Evolutionary conservation across 139 green algal species (phyloP), one percentile per base, ranked within the genome.

Genomic region (Nannochloris sp.): DNA sequence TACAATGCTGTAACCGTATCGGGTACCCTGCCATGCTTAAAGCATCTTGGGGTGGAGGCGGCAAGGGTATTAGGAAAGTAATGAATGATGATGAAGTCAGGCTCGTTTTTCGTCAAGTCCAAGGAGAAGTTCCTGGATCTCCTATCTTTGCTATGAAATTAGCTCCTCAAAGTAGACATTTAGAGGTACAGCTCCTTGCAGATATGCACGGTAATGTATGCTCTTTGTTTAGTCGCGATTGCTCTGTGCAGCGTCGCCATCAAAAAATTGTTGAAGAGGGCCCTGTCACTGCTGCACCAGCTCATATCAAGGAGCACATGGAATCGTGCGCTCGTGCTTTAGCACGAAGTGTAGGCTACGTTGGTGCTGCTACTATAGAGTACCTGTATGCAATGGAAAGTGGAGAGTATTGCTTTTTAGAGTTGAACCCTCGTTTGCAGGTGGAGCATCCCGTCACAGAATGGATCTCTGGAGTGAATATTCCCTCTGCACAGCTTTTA

Each of bases 371-470:
- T 34, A 98, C 93, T 4, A 89, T 97, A 46, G 93, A 98, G 83
- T 98, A 89, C 72, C 81, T 98, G 59, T 98, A 97, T 73, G 68
- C 64, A 29, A 67, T 96, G 25, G 88, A 95, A 0, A 81, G 75
- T 54, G 27, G 71, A 8, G 72, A 83, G 61, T 97, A 92, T 83
- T 97, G 83, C 83, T 98, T 98, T 78, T 76, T 98, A 76, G 93
- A 98, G 82, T 88, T 98, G 24, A 98, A 98, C 79, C 93, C 93
- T 3, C 76, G 93, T 4, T 82, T 98, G 65, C 92, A 98, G 86
- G 93, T 98, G 54, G 94, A 99, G 81, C 94, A 99, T 72, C 94
- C 94, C 4, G 94, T 99, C 30, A 98, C 94, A 10, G 94, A 99
- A 77, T 90, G 84, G 78, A 96, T 99, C 77, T 91, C 85, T 14